phyloP scores from a whole-genome alignment of 2,329 filamentous ascomycete genomes.

The Setomelanomma holmii region DNA sequence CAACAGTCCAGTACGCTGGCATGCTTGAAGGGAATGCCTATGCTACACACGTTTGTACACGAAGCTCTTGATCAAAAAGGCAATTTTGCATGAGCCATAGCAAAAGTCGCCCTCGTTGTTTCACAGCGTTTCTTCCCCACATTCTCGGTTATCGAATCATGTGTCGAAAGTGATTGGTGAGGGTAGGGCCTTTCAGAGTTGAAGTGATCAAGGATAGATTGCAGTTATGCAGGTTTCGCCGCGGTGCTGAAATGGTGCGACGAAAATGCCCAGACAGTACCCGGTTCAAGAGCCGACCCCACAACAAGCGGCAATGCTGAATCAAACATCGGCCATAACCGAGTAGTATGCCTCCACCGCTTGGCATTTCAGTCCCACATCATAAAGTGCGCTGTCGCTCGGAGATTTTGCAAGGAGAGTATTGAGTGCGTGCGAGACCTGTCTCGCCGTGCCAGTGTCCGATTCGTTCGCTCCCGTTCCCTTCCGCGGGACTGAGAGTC shows the following conservation, averaged over 20 bases:
- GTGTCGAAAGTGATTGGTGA: constrained; percentile 3
- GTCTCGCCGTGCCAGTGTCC: too few species aligned
- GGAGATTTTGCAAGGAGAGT: too few species aligned
- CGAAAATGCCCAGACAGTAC: background rate
- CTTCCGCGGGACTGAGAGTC: too few species aligned
- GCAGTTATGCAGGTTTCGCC: background rate
- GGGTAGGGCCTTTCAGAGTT: background rate
- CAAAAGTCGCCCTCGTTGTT: background rate
- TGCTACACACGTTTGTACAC: background rate
- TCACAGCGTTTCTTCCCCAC: constrained; percentile 1
- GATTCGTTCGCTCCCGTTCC: too few species aligned
- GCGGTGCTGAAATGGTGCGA: background rate
- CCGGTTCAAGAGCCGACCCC: constrained; percentile 1
- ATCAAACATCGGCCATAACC: too few species aligned
- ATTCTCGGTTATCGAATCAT: background rate
- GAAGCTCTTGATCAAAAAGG: background rate
- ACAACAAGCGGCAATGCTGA: background rate
- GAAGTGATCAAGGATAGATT: constrained; percentile 6
- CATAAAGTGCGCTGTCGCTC: too few species aligned
- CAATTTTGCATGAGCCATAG: background rate
- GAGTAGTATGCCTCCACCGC: too few species aligned
- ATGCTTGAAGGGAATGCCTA: constrained; percentile 9
- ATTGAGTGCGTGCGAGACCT: too few species aligned
- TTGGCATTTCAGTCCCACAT: too few species aligned
- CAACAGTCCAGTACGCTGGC: background rate